phyloP scores from a whole-genome alignment of 2,329 filamentous ascomycete species.

The Mariannaea sp. region DNA sequence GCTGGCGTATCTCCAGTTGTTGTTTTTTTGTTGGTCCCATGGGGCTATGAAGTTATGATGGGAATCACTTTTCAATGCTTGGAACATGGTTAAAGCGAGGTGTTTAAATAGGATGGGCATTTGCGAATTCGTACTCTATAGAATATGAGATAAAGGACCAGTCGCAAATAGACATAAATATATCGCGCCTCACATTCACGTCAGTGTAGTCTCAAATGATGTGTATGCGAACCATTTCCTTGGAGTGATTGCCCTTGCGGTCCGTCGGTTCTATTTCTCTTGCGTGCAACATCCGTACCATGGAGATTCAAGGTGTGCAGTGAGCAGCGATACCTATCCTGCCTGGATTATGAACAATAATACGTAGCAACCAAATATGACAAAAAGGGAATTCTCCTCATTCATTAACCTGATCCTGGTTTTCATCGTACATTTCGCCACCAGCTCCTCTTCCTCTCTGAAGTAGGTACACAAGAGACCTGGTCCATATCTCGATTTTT shows the following conservation, averaged over 20 bases:
- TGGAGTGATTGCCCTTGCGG: too few relatives aligned
- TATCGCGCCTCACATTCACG: background rate
- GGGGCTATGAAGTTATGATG: background rate
- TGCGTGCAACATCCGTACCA: too few relatives aligned
- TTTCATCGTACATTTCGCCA: constrained; percentile 13
- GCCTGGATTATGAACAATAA: too few relatives aligned
- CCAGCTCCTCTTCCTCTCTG: background rate
- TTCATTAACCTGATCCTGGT: constrained; percentile 8
- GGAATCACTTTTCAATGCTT: background rate
- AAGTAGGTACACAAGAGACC: background rate
- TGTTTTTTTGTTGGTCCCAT: background rate
- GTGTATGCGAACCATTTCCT: too few relatives aligned
- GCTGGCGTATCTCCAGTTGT: background rate
- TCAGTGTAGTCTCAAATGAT: background rate
- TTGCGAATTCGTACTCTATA: background rate
- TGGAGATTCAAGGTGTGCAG: background rate
- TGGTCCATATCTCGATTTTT: background rate
- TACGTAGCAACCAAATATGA: constrained; percentile 17
- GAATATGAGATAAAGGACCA: background rate
- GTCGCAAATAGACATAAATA: background rate
- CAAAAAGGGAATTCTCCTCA: constrained; percentile 16
- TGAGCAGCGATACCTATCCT: constrained; percentile 8
- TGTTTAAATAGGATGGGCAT: constrained; percentile 23
- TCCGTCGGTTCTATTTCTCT: too few relatives aligned
- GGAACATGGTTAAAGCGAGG: constrained; percentile 22